Evolutionary conservation across 495 filamentous ascomycete species (phyloP), one percentile per base, ranked within the genome.

Genomic region (Penicillium egyptiacum): DNA sequence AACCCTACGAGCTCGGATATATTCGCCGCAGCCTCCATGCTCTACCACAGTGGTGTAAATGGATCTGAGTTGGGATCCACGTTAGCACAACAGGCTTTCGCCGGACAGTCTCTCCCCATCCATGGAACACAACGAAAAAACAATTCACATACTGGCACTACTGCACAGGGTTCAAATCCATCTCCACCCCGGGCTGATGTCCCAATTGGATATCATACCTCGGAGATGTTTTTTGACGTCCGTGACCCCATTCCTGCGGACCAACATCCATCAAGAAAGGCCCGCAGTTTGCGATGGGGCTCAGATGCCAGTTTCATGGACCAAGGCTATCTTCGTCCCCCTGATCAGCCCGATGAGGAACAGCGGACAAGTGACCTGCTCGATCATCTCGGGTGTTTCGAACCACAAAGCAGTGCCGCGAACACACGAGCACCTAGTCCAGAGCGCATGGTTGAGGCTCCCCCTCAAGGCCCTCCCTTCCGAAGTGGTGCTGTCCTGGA

Each of bases 381-480:
- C n/a, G 70, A 76, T 8, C 74, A 78, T 33, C 56, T 88, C 14
- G 76, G 79, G 35, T 83, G 83, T 57, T 69, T 87, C 48, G 74
- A 82, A 44, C 71, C 75, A 0, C 72, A 75, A 55, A 80, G 63
- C 33, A 86, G 82, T 64, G 77, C 79, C 3, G 76, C 79, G 5
- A 85, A 78, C 51, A 86, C 83, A 19, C 77, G 80, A 33, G 79
- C 83, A 20, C 77, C 84, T 0, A 88, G 81, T 57, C 86, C 87
- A 2, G 70, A 73, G 26, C 70, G 68, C 8, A 56, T 63, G 3
- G 28, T 61, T 2, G 64, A 56, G 11, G 56, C 55, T 8, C 60
- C 63, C 28, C 33, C 61, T n/a, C 59, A 49, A 23, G 51, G 30
- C 5, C 22, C 57, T 12, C 9, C 23, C 11, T 54, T 57, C 26